Evolutionary conservation across 352 stramenopile species (phyloP), one percentile per base, ranked within the genome.

Genomic region (Phytophthora syringae): DNA sequence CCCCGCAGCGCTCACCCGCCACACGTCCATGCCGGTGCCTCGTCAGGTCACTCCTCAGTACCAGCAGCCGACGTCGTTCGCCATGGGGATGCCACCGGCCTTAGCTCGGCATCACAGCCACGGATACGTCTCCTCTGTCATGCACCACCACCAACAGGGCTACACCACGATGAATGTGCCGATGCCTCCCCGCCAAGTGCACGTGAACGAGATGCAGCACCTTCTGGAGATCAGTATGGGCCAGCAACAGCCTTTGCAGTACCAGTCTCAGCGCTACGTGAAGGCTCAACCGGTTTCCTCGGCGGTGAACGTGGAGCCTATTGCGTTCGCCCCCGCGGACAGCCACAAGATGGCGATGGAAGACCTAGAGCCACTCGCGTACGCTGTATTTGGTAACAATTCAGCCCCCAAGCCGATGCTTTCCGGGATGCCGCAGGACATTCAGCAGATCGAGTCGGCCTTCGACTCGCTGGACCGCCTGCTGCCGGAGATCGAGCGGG

Each of bases 391-490:
- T 37, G 76, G 68, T 2, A 64, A 70, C 52, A n/a, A n/a, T n/a
- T n/a, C n/a, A n/a, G 43, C n/a, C 1, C 13, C 48, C 7, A 70
- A 74, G 28, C 25, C 70, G 13, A 40, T 28, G 2, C 44, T 67
- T 10, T 60, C 60, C 0, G 57, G 68, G 9, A 76, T 79, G 49
- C 69, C 69, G 9, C 74, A 84, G 56, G 74, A 88, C 49, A 75
- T 84, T 27, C 78, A 89, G 69, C 78, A 88, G 70, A 76, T 93
- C 30, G 84, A 90, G 67, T 88, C 77, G 9, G 84, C 82, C 3
- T 83, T 93, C 47, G 82, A 93, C 50, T 93, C 82, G 24, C 77
- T 93, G 15, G 84, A 93, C 73, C 72, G 74, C 13, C 79, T 92
- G 13, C 61, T 92, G 0, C 83, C 83, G 0, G 84, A 89, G 36